Conservation (phyloP, 2,329 filamentous ascomycete genomes). For the Neonectria magnoliae region DNA sequence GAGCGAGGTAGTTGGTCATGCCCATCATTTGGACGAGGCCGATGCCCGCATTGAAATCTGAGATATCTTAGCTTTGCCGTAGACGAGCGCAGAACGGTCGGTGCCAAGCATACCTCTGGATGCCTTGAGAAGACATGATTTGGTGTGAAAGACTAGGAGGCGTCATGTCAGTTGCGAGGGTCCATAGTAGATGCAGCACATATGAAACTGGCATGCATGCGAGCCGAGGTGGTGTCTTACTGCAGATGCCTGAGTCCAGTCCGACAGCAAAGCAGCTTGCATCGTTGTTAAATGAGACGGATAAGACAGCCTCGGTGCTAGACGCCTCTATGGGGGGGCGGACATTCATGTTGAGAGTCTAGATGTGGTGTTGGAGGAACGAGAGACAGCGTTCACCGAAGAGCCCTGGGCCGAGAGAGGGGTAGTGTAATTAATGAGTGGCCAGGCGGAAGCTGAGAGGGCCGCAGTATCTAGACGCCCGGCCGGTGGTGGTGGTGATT, state of each 20-base stretch:
- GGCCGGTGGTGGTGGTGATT: slow-evolving; percentile 3
- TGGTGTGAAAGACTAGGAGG: slow-evolving; percentile 73
- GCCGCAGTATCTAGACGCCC: slow-evolving; percentile 14
- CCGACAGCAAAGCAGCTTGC: slow-evolving; percentile 88
- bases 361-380: slow-evolving; percentile 21
- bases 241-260: slow-evolving; percentile 84
- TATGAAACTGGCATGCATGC: slow-evolving; percentile 14
- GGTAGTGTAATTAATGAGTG: slow-evolving; percentile 12
- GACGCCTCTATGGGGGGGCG: slow-evolving; percentile 85
- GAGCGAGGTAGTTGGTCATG: slow-evolving; percentile 84
- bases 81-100: not conserved
- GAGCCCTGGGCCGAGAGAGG: slow-evolving; percentile 13
- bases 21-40: slow-evolving; percentile 88
- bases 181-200: slow-evolving; percentile 5
- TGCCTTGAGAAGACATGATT: slow-evolving; percentile 75
- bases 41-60: slow-evolving; percentile 84
- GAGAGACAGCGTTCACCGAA: slow-evolving; percentile 3
- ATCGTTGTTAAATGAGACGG: slow-evolving; percentile 86
- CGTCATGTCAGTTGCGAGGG: slow-evolving; percentile 24
- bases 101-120: slow-evolving; percentile 53
- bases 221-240: slow-evolving; percentile 58
- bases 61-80: slow-evolving; percentile 9
- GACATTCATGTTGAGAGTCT: slow-evolving; percentile 77
- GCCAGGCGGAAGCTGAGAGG: slow-evolving; percentile 22
- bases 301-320: slow-evolving; percentile 78